phyloP scores from a whole-genome alignment of 768 basidiomycete species.

The Phlebiopsis flavidoalba region DNA sequence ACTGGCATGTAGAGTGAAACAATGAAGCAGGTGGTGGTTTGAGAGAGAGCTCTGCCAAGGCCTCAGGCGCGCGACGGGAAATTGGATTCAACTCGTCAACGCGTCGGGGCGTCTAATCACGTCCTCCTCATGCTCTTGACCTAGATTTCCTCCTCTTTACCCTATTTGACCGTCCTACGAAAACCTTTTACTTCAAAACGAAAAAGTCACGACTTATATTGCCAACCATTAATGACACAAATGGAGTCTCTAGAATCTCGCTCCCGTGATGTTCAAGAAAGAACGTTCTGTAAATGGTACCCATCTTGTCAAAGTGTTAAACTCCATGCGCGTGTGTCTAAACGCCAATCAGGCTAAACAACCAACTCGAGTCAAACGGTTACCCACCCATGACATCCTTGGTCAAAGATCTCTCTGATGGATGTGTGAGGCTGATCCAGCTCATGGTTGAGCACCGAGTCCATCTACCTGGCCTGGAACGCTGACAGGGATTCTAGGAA shows the following conservation, averaged over 20 bases:
- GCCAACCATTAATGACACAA: background rate
- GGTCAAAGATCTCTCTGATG: slow-evolving; percentile 88
- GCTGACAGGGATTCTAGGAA: slow-evolving; percentile 52
- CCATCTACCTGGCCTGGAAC: background rate
- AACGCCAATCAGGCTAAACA: slow-evolving; percentile 71
- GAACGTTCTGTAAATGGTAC: slow-evolving; percentile 91
- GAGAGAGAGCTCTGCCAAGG: slow-evolving; percentile 11
- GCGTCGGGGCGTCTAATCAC: background rate
- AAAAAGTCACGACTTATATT: background rate
- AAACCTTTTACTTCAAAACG: background rate
- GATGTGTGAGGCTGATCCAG: slow-evolving; percentile 92
- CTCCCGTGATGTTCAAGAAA: slow-evolving; percentile 43
- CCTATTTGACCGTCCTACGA: background rate
- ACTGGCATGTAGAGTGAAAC: slow-evolving; percentile 8
- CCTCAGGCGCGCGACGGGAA: slow-evolving; percentile 14
- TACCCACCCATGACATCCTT: slow-evolving; percentile 88
- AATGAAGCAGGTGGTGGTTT: slow-evolving; percentile 17
- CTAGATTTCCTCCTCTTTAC: background rate
- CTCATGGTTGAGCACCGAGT: slow-evolving; percentile 61
- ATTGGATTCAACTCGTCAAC: background rate
- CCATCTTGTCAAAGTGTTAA: background rate
- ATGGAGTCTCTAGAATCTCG: slow-evolving; percentile 61
- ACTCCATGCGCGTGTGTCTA: background rate
- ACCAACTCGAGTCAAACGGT: slow-evolving; percentile 82
- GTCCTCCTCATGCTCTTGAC: background rate